phyloP scores from a whole-genome alignment of 805 yeast species.

The Debaryomyces tyrocola region DNA sequence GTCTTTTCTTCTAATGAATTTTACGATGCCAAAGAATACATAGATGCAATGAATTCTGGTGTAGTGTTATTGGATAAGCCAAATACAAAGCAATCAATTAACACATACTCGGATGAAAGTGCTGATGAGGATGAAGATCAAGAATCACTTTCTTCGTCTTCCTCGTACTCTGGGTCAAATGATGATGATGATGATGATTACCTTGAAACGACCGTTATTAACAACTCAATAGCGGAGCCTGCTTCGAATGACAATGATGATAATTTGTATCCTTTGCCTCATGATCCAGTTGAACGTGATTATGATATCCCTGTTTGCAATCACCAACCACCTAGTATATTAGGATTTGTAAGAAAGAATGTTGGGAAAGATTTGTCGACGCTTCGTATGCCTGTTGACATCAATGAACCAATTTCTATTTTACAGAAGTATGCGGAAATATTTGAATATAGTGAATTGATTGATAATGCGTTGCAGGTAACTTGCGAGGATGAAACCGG shows the following conservation, averaged over 20 bases:
- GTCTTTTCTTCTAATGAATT: constrained; percentile 32
- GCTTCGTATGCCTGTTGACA: constrained; percentile 89
- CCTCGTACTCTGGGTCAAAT: constrained; percentile 11
- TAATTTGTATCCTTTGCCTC: constrained; percentile 69
- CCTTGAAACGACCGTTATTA: constrained; percentile 10
- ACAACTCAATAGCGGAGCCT: constrained; percentile 2
- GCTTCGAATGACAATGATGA: constrained; percentile 23
- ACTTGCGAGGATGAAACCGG: constrained; percentile 46
- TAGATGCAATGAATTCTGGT: constrained; percentile 47
- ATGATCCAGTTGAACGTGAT: constrained; percentile 49
- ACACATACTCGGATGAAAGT: constrained; percentile 5
- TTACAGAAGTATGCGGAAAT: constrained; percentile 79
- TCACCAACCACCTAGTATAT: constrained; percentile 76
- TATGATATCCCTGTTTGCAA: constrained; percentile 56
- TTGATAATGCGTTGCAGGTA: constrained; percentile 59
- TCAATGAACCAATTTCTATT: constrained; percentile 87
- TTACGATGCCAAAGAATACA: constrained; percentile 66
- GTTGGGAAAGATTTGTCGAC: constrained; percentile 88
- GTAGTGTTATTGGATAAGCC: constrained; percentile 49
- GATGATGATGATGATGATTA: constrained; percentile 6
- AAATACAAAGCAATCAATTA: background rate
- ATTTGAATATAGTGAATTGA: constrained; percentile 69
- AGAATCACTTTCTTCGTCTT: constrained; percentile 17
- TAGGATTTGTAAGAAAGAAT: constrained; percentile 79
- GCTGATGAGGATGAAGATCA: constrained; percentile 19